Evolutionary conservation across 2,329 filamentous ascomycete species (phyloP), one percentile per base, ranked within the genome.

Genomic region (Arachnomyces sp.): DNA sequence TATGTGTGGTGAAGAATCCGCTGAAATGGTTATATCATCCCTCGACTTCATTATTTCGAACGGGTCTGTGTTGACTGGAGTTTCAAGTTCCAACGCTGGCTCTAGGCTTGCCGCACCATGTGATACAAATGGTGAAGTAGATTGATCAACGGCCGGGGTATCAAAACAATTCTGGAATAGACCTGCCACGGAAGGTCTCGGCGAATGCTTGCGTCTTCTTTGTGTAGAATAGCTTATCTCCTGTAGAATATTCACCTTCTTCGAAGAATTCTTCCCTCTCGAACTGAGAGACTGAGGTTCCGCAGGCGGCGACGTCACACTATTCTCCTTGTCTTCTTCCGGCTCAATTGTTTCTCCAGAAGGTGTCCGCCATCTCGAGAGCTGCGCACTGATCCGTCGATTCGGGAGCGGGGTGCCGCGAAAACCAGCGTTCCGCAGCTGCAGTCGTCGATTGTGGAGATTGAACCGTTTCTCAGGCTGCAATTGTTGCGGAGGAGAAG

Each of bases 201-300:
- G 41, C 17, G 45, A 43, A 30, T 44, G 47, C 13, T 31, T 29
- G 31, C 46, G 46, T 14, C 47, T 49, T 15, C 52, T 45, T 29
- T 49, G 46, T 12, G 51, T 50, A 15, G 55, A 60, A 39, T 55
- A 56, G 25, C 51, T 51, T 12, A 60, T 50, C 36, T 60, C 58
- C 38, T 54, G 52, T 31, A 61, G 30, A 13, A 60, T 53, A 25
- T 52, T 58, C 18, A 50, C 21, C 9, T 25, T 25, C 9, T 25
- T 25, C 21, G 21, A 25, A 25, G 21, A 25, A 25, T 9, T 9
- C 9, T 9, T 25, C 9, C 21, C 21, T 9, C 21, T 25, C 21
- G 21, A 25, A 9, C 9, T 9, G 9, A 5, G 21, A 25, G 21
- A 25, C 21, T 25, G 21, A 25, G 9, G 5, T 25, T 25, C 21